Conservation (phyloP, 2,329 filamentous ascomycete species). For the Venturia asperata region DNA sequence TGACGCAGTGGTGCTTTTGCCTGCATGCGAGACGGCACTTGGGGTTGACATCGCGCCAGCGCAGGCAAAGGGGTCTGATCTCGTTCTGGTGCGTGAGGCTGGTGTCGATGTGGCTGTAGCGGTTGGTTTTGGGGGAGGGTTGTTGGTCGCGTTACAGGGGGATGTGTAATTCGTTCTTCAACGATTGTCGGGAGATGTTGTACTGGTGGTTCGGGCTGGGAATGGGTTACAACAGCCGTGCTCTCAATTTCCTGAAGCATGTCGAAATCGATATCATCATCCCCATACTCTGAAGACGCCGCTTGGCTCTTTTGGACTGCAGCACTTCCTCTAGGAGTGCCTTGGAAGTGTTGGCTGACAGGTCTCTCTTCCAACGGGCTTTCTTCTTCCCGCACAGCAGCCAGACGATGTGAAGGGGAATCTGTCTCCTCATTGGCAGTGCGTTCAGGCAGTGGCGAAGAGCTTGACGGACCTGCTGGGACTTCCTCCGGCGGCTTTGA, state of each 20-base stretch:
- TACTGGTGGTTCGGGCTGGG: not conserved
- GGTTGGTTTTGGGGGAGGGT: not conserved
- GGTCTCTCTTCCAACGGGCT: not conserved
- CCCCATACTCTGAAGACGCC: slow-evolving; percentile 23
- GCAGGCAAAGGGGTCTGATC: not conserved
- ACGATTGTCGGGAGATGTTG: slow-evolving; percentile 12
- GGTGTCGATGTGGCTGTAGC: not conserved
- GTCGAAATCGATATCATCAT: slow-evolving; percentile 24
- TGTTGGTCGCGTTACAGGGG: not conserved
- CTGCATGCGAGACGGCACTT: not conserved
- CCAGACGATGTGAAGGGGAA: not conserved
- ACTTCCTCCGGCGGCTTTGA: slow-evolving; percentile 27
- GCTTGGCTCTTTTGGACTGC: not conserved
- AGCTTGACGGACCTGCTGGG: slow-evolving; percentile 38
- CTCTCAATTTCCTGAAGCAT: slow-evolving; percentile 20
- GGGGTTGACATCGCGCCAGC: not conserved
- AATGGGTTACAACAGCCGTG: not conserved
- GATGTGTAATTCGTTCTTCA: not conserved
- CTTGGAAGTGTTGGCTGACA: not conserved
- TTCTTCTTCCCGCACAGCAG: not conserved
- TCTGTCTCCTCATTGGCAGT: not conserved
- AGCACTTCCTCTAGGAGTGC: not conserved
- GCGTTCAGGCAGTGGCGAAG: slow-evolving; percentile 38
- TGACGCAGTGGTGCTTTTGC: slow-evolving; percentile 7
- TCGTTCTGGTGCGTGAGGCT: not conserved